Conservation (phyloP, 139 green algal genomes). For the Closterium sp. region DNA sequence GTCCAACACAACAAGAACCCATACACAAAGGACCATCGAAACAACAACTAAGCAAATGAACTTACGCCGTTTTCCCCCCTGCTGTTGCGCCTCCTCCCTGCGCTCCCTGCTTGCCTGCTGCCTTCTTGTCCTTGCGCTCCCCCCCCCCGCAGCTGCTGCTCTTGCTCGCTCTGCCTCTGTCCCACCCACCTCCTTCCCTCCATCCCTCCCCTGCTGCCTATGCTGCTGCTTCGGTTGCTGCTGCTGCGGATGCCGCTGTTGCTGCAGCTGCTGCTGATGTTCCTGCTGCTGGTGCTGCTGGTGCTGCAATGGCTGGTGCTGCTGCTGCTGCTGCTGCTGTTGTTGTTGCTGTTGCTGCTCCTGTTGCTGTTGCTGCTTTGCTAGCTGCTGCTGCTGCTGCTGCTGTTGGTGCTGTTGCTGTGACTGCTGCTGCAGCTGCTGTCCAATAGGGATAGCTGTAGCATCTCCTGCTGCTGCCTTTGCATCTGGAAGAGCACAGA, state of each 20-base stretch:
- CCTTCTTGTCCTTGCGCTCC: neutral
- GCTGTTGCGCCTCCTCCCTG: neutral
- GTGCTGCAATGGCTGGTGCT: neutral
- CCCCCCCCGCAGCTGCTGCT: neutral
- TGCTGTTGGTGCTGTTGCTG: neutral
- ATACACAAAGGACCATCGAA: neutral
- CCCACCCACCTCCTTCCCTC: no score
- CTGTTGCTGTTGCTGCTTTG: neutral
- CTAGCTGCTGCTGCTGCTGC: neutral
- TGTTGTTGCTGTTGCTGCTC: neutral
- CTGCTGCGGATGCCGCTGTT: neutral
- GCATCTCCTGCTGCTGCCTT: neutral
- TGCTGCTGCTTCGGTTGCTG: neutral
- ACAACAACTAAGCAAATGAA: neutral
- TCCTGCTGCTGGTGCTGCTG: neutral
- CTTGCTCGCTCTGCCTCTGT: neutral
- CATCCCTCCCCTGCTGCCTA: neutral
- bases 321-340: neutral
- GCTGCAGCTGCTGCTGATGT: neutral
- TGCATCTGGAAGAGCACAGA: neutral
- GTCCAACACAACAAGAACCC: neutral
- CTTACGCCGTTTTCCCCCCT: neutral
- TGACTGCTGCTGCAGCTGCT: no score
- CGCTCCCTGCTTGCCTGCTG: neutral
- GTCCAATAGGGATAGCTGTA: no score